Base-by-base conservation (phyloP, 106 monocot genomes). In the Gastrodia elata region DNA sequence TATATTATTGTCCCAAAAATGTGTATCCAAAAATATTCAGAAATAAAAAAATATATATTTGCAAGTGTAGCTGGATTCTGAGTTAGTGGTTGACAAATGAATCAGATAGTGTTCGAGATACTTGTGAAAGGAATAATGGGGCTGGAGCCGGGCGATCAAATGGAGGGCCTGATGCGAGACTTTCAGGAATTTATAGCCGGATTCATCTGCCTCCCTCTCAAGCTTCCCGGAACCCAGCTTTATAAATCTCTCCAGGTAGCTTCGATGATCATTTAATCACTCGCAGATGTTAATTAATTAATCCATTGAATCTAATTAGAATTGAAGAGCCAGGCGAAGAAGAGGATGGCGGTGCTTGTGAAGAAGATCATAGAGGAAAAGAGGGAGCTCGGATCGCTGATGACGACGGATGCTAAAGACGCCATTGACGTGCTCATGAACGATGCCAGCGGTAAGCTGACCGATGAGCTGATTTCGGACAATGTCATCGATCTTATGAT, bases 401-500 rank as follows among this genome's bases (percentile, higher is more conserved):
- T 5, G 0, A 8, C 35, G 16, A 32, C 32, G 38, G 41, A 10
- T 2, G 77, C 89, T 1, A 74, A 71, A 4, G 92, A 92, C 38
- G 83, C 84, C 5, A 80, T 89, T 14, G 95, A 96, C 65, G 95
- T 92, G 5, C 72, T 96, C 42, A 61, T 96, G 3, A 82, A 83
- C 24, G 83, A 89, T 48, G 42, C 59, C 9, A 84, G 85, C 65
- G 73, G 79, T 39, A 76, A 83, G 70, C 75, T 96, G 38, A 92
- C 85, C 2, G 95, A 96, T 22, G 89, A 92, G 10, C 80, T 92
- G 32, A 92, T 96, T 65, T 85, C 89, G 24, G 87, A 86, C 65
- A 96, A 96, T 73, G 85, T 96, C 83, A 87, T 96, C 38, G 95
- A 96, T 69, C 38, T 96, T 28, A 96, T 96, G 95, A 96, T 96